These are phyloP conservation scores for Trametes punicea DNA, from an alignment of 768 basidiomycete species.

Conservation along the genomic window DNA sequence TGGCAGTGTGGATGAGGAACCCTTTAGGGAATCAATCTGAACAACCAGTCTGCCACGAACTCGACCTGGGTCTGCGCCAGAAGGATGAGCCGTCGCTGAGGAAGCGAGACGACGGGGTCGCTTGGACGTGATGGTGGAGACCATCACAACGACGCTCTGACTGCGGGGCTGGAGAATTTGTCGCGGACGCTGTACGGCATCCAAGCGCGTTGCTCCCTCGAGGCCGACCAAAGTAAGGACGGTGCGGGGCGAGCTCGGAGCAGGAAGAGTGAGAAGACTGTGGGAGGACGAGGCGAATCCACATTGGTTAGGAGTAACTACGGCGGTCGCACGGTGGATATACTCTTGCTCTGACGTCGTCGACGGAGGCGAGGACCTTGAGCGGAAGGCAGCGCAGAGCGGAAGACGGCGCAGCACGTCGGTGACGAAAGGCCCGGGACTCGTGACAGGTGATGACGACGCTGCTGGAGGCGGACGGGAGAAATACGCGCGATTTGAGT, in stretches of 20 bases:
- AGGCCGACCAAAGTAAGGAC: neutral
- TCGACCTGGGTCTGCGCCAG: neutral
- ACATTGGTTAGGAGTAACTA: constrained; percentile 5
- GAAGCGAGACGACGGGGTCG: neutral
- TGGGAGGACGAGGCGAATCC: neutral
- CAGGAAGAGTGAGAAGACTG: neutral
- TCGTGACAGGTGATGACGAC: neutral
- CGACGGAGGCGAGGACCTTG: neutral
- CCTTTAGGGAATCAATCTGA: no score
- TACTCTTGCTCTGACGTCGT: neutral
- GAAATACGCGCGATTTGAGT: constrained; percentile 1
- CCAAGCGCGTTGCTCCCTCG: neutral
- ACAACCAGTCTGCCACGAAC: no score
- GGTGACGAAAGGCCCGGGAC: neutral
- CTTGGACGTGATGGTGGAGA: neutral
- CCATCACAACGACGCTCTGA: neutral
- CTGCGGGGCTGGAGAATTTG: constrained; percentile 3
- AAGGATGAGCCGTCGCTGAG: neutral
- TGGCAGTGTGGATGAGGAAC: no score
- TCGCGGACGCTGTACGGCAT: constrained; percentile 5
- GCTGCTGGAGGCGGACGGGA: neutral
- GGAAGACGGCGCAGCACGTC: neutral
- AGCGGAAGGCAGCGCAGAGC: neutral
- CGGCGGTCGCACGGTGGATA: neutral
- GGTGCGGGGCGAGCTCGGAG: neutral